phyloP scores from a whole-genome alignment of 2,329 filamentous ascomycete genomes.

The Trichoderma afroharzianum region DNA sequence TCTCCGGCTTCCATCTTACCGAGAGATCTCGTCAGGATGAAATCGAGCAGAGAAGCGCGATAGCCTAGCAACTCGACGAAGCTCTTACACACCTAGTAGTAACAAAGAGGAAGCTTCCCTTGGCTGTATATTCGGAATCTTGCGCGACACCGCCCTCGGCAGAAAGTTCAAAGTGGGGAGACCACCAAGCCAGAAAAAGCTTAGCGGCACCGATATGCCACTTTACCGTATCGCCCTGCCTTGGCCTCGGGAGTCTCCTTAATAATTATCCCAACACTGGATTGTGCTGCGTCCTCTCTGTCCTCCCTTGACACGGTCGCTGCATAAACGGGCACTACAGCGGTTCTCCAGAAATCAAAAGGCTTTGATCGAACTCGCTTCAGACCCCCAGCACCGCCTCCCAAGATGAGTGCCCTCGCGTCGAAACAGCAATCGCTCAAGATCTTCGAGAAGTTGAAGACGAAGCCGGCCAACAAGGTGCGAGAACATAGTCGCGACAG shows the following conservation, averaged over 20 bases:
- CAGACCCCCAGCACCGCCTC: slow-evolving; percentile 17
- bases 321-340: neutral
- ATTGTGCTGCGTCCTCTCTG: neutral
- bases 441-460: slow-evolving; percentile 96
- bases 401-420: slow-evolving; percentile 65
- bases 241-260: slow-evolving; percentile 34
- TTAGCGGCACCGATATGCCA: slow-evolving; percentile 42
- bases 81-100: neutral
- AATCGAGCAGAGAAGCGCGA: neutral
- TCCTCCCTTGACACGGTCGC: slow-evolving; percentile 3
- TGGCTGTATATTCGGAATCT: neutral
- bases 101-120: neutral
- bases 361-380: neutral
- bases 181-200: slow-evolving; percentile 28
- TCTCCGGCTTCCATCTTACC: slow-evolving; percentile 35
- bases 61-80: neutral
- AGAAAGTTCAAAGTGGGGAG: slow-evolving; percentile 32
- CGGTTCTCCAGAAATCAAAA: neutral
- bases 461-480: slow-evolving; percentile 93
- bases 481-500: slow-evolving; percentile 23
- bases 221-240: slow-evolving; percentile 33
- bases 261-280: slow-evolving; percentile 26
- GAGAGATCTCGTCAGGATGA: slow-evolving; percentile 15
- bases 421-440: slow-evolving; percentile 93
- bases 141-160: slow-evolving; percentile 36